Evolutionary conservation across 257 asterid species (phyloP).

Genomic region (Fraxinus pennsylvanica): DNA sequence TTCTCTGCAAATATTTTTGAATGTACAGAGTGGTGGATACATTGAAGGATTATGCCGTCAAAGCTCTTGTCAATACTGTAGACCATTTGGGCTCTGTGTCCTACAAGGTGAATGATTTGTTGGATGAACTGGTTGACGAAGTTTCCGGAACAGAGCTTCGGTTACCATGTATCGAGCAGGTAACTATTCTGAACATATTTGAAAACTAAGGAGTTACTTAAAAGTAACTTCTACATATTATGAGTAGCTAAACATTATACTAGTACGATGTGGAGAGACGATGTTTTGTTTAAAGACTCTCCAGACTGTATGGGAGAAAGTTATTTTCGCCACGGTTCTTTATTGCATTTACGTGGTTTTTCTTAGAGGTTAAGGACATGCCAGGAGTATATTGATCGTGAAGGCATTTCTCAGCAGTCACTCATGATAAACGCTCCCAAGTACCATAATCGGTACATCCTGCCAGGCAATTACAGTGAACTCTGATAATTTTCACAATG

Average conservation of each 20-base stretch:
- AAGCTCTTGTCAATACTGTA: conserved; percentile 73
- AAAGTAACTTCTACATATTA: background rate
- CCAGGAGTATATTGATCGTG: conserved; percentile 38
- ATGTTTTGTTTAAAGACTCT: too few species aligned
- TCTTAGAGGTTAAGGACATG: conserved; percentile 47
- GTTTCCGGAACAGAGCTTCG: conserved; percentile 51
- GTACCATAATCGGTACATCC: conserved; percentile 52
- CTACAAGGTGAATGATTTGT: conserved; percentile 60
- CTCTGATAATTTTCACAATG: background rate
- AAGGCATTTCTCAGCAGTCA: conserved; percentile 48
- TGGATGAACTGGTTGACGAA: conserved; percentile 64
- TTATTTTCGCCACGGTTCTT: background rate
- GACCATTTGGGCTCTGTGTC: conserved; percentile 89
- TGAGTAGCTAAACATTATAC: too few species aligned
- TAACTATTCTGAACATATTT: conserved; percentile 15
- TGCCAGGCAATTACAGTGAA: conserved; percentile 47
- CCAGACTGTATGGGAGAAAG: too few species aligned
- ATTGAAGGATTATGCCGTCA: conserved; percentile 64
- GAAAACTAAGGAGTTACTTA: background rate
- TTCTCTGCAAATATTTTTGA: background rate
- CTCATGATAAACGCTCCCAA: conserved; percentile 42
- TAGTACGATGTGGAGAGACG: too few species aligned
- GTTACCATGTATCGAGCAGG: conserved; percentile 68
- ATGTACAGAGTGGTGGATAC: conserved; percentile 61
- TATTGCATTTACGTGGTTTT: conserved; percentile 3